A percentile compares a stretch with the other conserved stretches of the same genome.
Evolutionary conservation across 148 eudicot genomes (phyloP).

Genomic region (Rhododendron molle): DNA sequence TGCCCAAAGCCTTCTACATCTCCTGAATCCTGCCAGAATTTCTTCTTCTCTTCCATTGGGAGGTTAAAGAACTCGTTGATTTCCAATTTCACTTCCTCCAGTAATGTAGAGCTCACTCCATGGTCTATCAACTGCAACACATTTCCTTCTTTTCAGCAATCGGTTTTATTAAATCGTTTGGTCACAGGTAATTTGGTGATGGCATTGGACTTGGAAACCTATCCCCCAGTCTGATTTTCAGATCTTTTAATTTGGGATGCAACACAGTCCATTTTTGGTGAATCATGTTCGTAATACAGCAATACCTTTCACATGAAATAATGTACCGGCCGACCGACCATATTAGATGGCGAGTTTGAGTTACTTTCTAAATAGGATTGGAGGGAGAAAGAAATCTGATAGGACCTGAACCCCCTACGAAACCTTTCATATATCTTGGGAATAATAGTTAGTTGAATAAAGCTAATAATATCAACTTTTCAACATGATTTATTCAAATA

Average conservation of each 20-base stretch:
- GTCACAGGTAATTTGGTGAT: not conserved
- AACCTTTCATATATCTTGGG: not conserved
- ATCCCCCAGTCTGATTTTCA: not conserved
- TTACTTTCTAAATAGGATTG: too few relatives aligned
- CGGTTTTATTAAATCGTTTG: not conserved
- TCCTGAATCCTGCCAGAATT: constrained; percentile 21
- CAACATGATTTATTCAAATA: not conserved
- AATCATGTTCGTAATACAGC: not conserved
- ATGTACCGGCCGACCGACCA: too few relatives aligned
- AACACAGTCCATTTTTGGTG: not conserved
- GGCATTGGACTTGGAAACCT: too few relatives aligned
- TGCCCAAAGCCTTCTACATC: constrained; percentile 34
- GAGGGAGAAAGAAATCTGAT: too few relatives aligned
- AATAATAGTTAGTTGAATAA: not conserved
- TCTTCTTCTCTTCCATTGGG: constrained; percentile 27
- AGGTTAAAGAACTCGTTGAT: constrained; percentile 9
- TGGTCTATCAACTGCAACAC: constrained; percentile 23
- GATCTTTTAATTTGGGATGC: not conserved
- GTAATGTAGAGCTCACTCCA: constrained; percentile 21
- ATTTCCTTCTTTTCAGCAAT: not conserved
- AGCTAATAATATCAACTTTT: not conserved
- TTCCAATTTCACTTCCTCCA: constrained; percentile 24
- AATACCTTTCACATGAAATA: too few relatives aligned
- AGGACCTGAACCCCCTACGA: too few relatives aligned
- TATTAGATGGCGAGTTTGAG: too few relatives aligned